A percentile compares a stretch with the other conserved stretches of the same genome.
Conservation (phyloP, 2,329 filamentous ascomycete genomes). For the Pseudocercospora cruenta region DNA sequence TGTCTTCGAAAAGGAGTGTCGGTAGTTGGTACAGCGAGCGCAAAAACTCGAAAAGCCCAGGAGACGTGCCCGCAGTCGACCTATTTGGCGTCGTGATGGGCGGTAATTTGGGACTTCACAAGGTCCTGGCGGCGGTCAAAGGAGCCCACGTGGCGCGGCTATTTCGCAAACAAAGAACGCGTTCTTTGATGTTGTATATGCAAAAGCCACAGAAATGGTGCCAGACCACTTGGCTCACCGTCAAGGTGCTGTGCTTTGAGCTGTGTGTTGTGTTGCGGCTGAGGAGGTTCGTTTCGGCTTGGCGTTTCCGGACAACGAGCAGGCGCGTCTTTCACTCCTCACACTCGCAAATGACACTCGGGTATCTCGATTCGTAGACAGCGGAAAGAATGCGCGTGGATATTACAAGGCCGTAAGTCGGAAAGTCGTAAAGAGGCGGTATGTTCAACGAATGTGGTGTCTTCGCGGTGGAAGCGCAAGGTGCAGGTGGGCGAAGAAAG, state of each 20-base stretch:
- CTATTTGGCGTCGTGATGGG: conserved; percentile 6
- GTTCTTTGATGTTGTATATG: conserved; percentile 26
- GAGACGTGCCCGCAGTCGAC: background rate
- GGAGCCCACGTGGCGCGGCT: conserved; percentile 22
- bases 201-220: conserved; percentile 16
- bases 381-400: conserved; percentile 15
- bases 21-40: conserved; percentile 34
- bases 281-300: conserved; percentile 20
- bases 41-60: conserved; percentile 4
- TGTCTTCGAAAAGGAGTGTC: conserved; percentile 35
- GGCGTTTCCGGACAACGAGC: conserved; percentile 21
- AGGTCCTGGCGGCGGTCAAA: conserved; percentile 12
- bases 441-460: conserved; percentile 25
- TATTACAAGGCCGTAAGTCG: conserved; percentile 31
- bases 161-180: conserved; percentile 24
- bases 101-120: conserved; percentile 11
- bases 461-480: conserved; percentile 17
- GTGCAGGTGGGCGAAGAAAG: conserved; percentile 19
- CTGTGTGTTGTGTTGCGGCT: conserved; percentile 14
- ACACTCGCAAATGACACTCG: conserved; percentile 15
- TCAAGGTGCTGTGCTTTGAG: conserved; percentile 6
- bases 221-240: conserved; percentile 24
- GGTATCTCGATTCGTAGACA: conserved; percentile 10
- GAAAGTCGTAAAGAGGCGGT: conserved; percentile 22
- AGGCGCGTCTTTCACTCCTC: conserved; percentile 21